A percentile compares a stretch with the other conserved stretches of the same genome.
Evolutionary conservation across 805 yeast genomes (phyloP).

Genomic region (Saccharomycopsis fibuligera): DNA sequence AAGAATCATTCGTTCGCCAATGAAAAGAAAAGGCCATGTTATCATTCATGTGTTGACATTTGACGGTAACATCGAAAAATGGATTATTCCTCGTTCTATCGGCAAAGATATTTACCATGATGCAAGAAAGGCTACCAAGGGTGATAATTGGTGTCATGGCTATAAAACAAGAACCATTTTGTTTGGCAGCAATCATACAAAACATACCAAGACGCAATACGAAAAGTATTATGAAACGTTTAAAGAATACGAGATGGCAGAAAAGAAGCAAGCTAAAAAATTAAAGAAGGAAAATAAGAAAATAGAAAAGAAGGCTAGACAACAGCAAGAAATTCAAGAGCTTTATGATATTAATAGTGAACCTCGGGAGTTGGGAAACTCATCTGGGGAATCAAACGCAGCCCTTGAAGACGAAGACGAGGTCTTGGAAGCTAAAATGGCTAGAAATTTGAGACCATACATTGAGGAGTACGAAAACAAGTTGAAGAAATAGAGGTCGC

Average conservation of each 20-base stretch:
- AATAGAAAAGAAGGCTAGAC: slow-evolving; percentile 17
- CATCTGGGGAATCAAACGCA: too few relatives aligned
- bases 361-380: too few relatives aligned
- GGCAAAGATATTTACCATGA: slow-evolving; percentile 78
- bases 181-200: slow-evolving; percentile 30
- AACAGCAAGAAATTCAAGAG: too few relatives aligned
- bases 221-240: slow-evolving; percentile 26
- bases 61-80: slow-evolving; percentile 73
- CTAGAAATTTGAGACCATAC: too few relatives aligned
- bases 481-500: too few relatives aligned
- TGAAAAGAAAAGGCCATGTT: slow-evolving; percentile 78
- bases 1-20: slow-evolving; percentile 63
- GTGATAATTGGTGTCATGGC: slow-evolving; percentile 81
- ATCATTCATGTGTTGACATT: slow-evolving; percentile 72
- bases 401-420: too few relatives aligned
- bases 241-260: slow-evolving; percentile 28
- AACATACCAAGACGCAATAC: slow-evolving; percentile 17
- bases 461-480: too few relatives aligned
- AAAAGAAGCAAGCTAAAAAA: slow-evolving; percentile 21
- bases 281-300: slow-evolving; percentile 8
- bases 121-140: slow-evolving; percentile 77
- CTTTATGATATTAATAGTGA: too few relatives aligned
- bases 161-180: slow-evolving; percentile 43
- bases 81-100: slow-evolving; percentile 78
- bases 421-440: too few relatives aligned